These are phyloP conservation scores for Aspergillus asperescens DNA, from an alignment of 495 filamentous ascomycete genomes.

Conservation along the genomic window DNA sequence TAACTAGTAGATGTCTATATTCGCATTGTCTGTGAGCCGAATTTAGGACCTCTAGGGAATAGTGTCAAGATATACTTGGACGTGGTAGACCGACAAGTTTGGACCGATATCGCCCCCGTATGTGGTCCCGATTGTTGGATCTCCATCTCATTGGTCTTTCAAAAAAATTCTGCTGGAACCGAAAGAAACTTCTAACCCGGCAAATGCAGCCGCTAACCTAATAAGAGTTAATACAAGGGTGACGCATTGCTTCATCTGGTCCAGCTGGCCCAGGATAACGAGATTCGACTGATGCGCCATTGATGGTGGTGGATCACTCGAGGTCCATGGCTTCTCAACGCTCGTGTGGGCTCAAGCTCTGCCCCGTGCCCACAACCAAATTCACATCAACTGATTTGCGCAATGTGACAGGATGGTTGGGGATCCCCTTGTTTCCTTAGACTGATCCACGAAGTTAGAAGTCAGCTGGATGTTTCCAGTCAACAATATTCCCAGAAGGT, in stretches of 20 bases:
- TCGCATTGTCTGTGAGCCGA: background rate
- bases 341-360: background rate
- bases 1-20: background rate
- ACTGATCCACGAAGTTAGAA: constrained; percentile 1
- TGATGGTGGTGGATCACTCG: background rate
- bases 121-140: constrained; percentile 1
- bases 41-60: background rate
- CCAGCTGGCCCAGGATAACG: background rate
- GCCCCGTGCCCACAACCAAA: background rate
- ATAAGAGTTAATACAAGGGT: background rate
- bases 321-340: too few species aligned
- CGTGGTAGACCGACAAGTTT: background rate
- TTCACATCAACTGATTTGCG: background rate
- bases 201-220: constrained; percentile 15
- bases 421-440: background rate
- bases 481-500: background rate
- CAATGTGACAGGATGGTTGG: background rate
- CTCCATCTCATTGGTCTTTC: constrained; percentile 11
- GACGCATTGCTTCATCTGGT: background rate
- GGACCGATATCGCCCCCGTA: constrained; percentile 22
- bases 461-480: constrained; percentile 8
- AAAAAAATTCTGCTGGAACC: constrained; percentile 7
- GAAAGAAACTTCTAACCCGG: constrained; percentile 3
- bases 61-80: constrained; percentile 1
- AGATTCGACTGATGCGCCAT: background rate